Evolutionary conservation across 2,329 filamentous ascomycete species (phyloP), one percentile per base, ranked within the genome.

Genomic region (Elsinoe ampelina): DNA sequence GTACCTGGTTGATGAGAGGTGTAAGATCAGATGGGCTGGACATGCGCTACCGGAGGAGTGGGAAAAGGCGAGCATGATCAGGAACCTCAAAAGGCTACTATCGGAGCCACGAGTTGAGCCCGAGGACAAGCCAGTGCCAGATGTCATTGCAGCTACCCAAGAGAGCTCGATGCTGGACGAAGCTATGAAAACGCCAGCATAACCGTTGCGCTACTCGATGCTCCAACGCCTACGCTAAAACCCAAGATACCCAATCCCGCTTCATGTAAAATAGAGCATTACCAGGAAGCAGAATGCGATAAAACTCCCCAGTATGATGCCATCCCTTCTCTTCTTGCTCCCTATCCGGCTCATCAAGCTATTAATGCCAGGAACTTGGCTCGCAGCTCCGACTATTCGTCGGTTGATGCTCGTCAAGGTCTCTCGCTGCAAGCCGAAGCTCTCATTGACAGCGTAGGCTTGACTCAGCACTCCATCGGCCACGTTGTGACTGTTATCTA

Each of bases 371-470:
- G 93, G 93, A 13, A 98, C 86, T 68, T 95, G 87, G 67, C 87
- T 89, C 38, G 92, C 93, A 26, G 91, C 92, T 34, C 86, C 78
- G 3, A 89, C 90, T 70, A 98, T 97, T 61, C 92, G 80, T 60
- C 92, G 79, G 71, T 96, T 95, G 67, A 98, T 92, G 70, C 82
- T 95, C 43, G 85, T 81, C 60, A 98, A 73, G 22, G 86, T 92
- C 76, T 97, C 91, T 60, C 91, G 80, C 77, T 98, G 93, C 57
- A 90, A 67, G 12, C 81, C 79, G 70, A 98, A 97, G 70, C 79
- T 91, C 74, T 97, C 90, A 69, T 95, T 95, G 55, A 97, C 89
- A 10, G 92, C 91, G 73, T 98, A 98, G 6, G 93, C 93, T 75
- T 97, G 93, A 68, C 86, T 91, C 59, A 98, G 78, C 34, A 98